Evolutionary conservation across 768 basidiomycete genomes (phyloP).

Genomic region (Amanita brunnescens): DNA sequence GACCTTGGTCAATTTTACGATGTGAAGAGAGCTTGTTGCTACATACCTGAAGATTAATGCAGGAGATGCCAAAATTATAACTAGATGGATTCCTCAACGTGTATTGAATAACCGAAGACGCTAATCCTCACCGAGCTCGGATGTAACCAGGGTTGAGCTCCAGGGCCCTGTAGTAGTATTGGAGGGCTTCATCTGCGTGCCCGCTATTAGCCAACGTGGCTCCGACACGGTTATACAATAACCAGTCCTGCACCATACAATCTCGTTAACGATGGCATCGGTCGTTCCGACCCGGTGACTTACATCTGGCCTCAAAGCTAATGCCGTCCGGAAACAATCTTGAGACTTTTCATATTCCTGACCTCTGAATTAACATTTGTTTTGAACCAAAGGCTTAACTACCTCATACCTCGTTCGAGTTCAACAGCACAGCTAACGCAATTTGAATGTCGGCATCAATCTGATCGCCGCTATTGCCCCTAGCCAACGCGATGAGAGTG

Average conservation of each 20-base stretch:
- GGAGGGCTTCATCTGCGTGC: slow-evolving; percentile 66
- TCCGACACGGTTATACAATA: slow-evolving; percentile 88
- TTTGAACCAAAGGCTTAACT: neutral
- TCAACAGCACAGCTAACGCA: slow-evolving; percentile 87
- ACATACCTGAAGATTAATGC: slow-evolving; percentile 74
- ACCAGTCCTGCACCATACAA: slow-evolving; percentile 61
- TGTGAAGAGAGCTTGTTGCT: slow-evolving; percentile 6
- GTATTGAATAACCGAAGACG: slow-evolving; percentile 5
- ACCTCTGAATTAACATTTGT: slow-evolving; percentile 2
- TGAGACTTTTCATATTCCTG: slow-evolving; percentile 88
- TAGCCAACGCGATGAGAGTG: slow-evolving; percentile 78
- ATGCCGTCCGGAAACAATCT: slow-evolving; percentile 88
- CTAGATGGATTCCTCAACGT: slow-evolving; percentile 28
- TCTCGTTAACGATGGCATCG: neutral
- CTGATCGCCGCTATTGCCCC: slow-evolving; percentile 41
- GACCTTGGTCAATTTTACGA: slow-evolving; percentile 5
- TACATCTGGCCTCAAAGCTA: slow-evolving; percentile 84
- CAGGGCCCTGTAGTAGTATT: slow-evolving; percentile 81
- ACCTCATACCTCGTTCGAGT: slow-evolving; percentile 73
- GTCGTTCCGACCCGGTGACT: slow-evolving; percentile 9
- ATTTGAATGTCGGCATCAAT: slow-evolving; percentile 95
- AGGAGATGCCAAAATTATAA: slow-evolving; percentile 91
- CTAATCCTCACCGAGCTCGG: slow-evolving; percentile 59
- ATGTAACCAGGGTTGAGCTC: slow-evolving; percentile 87
- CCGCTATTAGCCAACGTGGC: slow-evolving; percentile 92